Percentiles rank a stretch among this genome's conserved stretches.
These are phyloP conservation scores for Monosporascus sp. DNA, from an alignment of 2,329 filamentous ascomycete genomes.

Conservation along the genomic window DNA sequence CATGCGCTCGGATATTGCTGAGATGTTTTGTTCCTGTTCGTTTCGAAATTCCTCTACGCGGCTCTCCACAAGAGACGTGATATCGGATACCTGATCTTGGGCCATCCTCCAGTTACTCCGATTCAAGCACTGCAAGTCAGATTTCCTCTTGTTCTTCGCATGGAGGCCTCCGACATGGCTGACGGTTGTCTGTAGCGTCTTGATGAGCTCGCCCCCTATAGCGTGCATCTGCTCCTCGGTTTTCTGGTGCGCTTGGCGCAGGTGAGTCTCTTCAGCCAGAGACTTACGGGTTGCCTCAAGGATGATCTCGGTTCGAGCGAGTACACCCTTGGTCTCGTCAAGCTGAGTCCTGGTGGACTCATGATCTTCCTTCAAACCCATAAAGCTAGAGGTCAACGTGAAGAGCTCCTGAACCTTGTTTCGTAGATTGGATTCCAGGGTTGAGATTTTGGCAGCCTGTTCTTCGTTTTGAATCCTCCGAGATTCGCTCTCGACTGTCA, in stretches of 20 bases:
- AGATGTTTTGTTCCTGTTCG: constrained; percentile 67
- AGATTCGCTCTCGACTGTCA: constrained; percentile 88
- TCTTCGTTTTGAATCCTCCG: constrained; percentile 87
- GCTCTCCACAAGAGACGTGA: constrained; percentile 71
- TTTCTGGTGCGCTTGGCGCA: constrained; percentile 78
- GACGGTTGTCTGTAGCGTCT: constrained; percentile 72
- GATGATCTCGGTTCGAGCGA: constrained; percentile 84
- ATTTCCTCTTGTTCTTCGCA: constrained; percentile 80
- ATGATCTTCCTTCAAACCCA: constrained; percentile 82
- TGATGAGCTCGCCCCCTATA: constrained; percentile 71
- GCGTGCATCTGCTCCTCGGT: constrained; percentile 73
- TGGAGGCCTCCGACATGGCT: constrained; percentile 75
- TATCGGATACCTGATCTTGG: constrained; percentile 67
- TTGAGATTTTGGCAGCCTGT: constrained; percentile 85
- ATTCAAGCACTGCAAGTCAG: constrained; percentile 76
- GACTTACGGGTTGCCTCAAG: constrained; percentile 69
- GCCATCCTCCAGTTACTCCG: constrained; percentile 72
- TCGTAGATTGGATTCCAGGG: constrained; percentile 81
- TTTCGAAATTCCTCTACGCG: constrained; percentile 67
- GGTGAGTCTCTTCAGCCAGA: constrained; percentile 70
- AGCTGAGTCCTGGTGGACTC: constrained; percentile 68
- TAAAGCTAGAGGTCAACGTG: constrained; percentile 78
- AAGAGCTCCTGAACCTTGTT: constrained; percentile 95
- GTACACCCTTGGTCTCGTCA: constrained; percentile 71
- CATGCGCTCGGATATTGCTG: constrained; percentile 65